These are phyloP conservation scores for Hypoxylon sp. DNA, from an alignment of 2,329 filamentous ascomycete species.

Conservation along the genomic window DNA sequence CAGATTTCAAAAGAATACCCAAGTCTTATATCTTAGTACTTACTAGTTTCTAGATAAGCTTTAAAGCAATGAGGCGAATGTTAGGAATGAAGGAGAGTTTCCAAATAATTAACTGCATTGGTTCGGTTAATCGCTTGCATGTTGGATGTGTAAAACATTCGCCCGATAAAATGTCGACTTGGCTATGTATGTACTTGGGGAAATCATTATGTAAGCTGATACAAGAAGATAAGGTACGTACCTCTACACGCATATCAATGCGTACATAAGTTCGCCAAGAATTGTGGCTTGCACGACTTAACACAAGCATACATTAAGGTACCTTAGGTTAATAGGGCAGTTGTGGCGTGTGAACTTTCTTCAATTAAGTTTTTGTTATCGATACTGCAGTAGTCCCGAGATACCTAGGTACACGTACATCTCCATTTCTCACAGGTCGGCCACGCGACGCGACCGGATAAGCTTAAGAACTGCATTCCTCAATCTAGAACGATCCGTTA, in stretches of 20 bases:
- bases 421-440: conserved; percentile 6
- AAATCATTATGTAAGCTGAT: background rate
- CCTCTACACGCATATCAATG: background rate
- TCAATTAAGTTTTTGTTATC: background rate
- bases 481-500: conserved; percentile 18
- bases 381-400: background rate
- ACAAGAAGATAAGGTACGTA: background rate
- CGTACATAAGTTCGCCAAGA: conserved; percentile 17
- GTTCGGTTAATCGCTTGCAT: conserved; percentile 13
- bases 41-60: background rate
- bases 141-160: background rate
- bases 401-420: conserved; percentile 12
- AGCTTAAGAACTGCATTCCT: conserved; percentile 26
- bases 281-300: conserved; percentile 16
- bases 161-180: conserved; percentile 1
- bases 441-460: conserved; percentile 43
- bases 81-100: conserved; percentile 1
- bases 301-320: background rate
- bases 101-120: conserved; percentile 5
- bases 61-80: background rate
- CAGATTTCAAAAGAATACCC: background rate
- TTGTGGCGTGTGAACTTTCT: conserved; percentile 27
- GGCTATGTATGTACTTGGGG: background rate
- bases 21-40: background rate
- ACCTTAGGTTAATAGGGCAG: background rate